Evolutionary conservation across 1,139 yeast species (phyloP).

Genomic region (Blastobotrys proliferans): DNA sequence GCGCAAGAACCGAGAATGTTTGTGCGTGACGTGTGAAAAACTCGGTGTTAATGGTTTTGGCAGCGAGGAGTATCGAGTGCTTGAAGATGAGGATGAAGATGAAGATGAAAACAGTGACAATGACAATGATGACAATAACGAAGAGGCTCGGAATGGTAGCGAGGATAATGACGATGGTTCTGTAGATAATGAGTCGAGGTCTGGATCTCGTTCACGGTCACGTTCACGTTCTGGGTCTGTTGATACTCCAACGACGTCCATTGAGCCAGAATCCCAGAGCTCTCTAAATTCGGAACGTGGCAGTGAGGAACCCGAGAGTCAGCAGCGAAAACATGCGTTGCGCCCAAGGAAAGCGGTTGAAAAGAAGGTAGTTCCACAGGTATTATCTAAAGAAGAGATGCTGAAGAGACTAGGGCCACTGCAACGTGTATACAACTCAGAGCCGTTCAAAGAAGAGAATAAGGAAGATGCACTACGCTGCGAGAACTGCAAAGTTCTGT

Average conservation of each 20-base stretch:
- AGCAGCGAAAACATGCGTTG: constrained; percentile 11
- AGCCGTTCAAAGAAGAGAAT: constrained; percentile 21
- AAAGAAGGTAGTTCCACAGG: neutral
- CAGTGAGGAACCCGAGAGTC: constrained; percentile 14
- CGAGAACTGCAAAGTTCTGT: constrained; percentile 27
- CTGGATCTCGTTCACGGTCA: no score
- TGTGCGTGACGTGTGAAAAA: constrained; percentile 44
- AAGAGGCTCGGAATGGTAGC: neutral
- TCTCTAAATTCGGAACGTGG: constrained; percentile 2
- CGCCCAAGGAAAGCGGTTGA: constrained; percentile 15
- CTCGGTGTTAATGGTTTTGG: constrained; percentile 25
- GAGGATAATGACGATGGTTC: neutral
- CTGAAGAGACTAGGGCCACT: constrained; percentile 8
- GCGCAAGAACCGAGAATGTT: constrained; percentile 39
- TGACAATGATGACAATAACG: neutral
- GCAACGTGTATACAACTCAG: constrained; percentile 19
- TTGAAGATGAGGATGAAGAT: neutral
- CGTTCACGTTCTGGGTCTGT: neutral
- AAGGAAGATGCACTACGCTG: constrained; percentile 19
- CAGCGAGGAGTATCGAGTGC: neutral
- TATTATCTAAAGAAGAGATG: constrained; percentile 7
- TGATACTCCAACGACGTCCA: constrained; percentile 12
- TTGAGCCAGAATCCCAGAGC: constrained; percentile 19
- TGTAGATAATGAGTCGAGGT: neutral
- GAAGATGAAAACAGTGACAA: neutral